phyloP scores from a whole-genome alignment of 2,329 filamentous ascomycete genomes.

The Penicillium sp. region DNA sequence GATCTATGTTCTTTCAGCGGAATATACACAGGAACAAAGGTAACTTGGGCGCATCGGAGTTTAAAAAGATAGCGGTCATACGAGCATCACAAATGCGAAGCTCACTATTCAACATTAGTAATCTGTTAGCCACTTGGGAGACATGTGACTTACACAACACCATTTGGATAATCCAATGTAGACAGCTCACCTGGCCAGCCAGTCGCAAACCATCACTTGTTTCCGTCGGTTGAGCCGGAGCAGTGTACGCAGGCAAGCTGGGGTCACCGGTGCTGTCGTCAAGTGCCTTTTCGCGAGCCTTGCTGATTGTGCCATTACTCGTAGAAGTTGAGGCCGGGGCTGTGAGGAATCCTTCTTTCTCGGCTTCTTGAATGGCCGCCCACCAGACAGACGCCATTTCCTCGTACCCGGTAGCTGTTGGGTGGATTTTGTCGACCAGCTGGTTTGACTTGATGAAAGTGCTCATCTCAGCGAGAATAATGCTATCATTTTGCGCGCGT shows the following conservation, averaged over 20 bases:
- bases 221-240: slow-evolving; percentile 3
- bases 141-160: neutral
- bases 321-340: neutral
- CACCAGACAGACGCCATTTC: slow-evolving; percentile 33
- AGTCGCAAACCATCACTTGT: neutral
- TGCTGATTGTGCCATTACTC: neutral
- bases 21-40: too few relatives aligned
- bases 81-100: neutral
- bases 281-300: slow-evolving; percentile 1
- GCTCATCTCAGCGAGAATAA: slow-evolving; percentile 33
- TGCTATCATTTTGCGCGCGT: slow-evolving; percentile 16
- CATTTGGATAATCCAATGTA: neutral
- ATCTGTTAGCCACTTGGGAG: neutral
- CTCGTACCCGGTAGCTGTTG: slow-evolving; percentile 24
- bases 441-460: slow-evolving; percentile 18
- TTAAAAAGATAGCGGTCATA: too few relatives aligned
- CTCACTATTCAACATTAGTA: neutral
- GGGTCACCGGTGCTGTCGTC: slow-evolving; percentile 13
- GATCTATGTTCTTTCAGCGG: too few relatives aligned
- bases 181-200: neutral
- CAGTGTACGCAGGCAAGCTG: slow-evolving; percentile 8
- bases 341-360: slow-evolving; percentile 9
- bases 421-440: slow-evolving; percentile 26
- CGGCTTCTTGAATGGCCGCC: slow-evolving; percentile 22
- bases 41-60: too few relatives aligned